Conservation (phyloP, 176 grass and related monocot species). For the Lolium rigidum region DNA sequence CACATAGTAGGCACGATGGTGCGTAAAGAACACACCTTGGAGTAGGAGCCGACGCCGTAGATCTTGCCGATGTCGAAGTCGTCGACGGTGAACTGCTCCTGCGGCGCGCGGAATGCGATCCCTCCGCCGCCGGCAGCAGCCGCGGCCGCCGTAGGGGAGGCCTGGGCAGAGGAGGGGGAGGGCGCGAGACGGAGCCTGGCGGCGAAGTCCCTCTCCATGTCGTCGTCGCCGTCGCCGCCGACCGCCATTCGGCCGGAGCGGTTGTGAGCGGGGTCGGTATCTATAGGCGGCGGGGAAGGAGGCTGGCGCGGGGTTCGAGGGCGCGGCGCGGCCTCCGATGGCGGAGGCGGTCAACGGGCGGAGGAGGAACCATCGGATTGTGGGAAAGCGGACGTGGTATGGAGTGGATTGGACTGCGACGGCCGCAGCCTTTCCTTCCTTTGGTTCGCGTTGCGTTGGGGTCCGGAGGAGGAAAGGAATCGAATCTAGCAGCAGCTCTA, state of each 20-base stretch:
- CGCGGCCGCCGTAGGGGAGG: background rate
- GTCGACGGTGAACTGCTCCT: slow-evolving; percentile 84
- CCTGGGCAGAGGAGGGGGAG: background rate
- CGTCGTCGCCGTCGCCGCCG: slow-evolving; percentile 58
- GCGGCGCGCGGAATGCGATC: slow-evolving; percentile 94
- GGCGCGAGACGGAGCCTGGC: slow-evolving; percentile 63
- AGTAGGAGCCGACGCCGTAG: slow-evolving; percentile 95
- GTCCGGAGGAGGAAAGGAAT: slow-evolving; percentile 31
- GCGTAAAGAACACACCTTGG: slow-evolving; percentile 55
- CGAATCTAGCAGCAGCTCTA: slow-evolving; percentile 39
- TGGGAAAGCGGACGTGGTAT: slow-evolving; percentile 58
- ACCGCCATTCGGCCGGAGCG: slow-evolving; percentile 52
- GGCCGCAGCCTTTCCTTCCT: slow-evolving; percentile 58
- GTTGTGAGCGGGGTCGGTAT: background rate
- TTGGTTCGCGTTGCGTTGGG: background rate
- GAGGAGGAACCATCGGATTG: slow-evolving; percentile 75
- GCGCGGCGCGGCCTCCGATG: slow-evolving; percentile 79
- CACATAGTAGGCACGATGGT: background rate
- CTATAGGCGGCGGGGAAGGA: slow-evolving; percentile 57
- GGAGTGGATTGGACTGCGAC: slow-evolving; percentile 52
- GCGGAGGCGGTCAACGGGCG: slow-evolving; percentile 74
- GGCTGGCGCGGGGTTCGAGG: slow-evolving; percentile 42
- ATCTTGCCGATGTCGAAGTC: slow-evolving; percentile 97
- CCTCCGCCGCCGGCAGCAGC: slow-evolving; percentile 20
- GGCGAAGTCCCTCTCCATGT: slow-evolving; percentile 96